Evolutionary conservation across 768 basidiomycete species (phyloP), one percentile per base, ranked within the genome.

Genomic region (Agrocybe praecox): DNA sequence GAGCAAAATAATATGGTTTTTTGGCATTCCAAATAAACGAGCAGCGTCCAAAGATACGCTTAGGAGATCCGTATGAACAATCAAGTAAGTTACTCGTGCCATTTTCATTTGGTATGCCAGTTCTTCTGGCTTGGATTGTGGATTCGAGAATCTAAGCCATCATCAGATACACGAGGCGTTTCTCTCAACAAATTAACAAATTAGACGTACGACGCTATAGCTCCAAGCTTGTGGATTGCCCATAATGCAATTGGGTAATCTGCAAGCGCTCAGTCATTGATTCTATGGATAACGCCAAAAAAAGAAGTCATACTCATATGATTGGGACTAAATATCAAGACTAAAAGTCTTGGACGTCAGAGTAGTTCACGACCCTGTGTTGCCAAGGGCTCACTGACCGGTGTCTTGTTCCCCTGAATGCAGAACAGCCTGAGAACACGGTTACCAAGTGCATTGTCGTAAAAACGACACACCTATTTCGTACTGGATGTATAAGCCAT

Each of bases 321-420:
- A 60, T 86, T 86, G 1, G 79, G 80, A 57, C 83, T 81, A 56
- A 75, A 74, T 19, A 86, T 65, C 61, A 84, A 71, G 44, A 83
- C 85, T 85, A 45, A 22, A 47, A 9, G 15, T 1, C 5, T 23
- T 45, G 34, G 24, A 12, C 19, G n/a, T 55, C 21, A 53, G 40
- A 15, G 24, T 21, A 46, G 46, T 40, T 34, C 17, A 32, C 26
- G 26, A 40, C 9, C 18, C 26, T 32, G 23, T 24, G 29, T 58
- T n/a, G 29, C 47, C n/a, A 29, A 29, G 52, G 19, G 34, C 48
- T 9, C 34, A 70, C 78, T n/a, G 69, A 80, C 84, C 83, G 45
- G 80, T 76, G 53, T 84, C 81, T 44, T 76, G 63, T 24, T 81
- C 75, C 52, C 72, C 83, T 84, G 49, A 36, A 48, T 33, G 26